phyloP scores from a whole-genome alignment of 2,329 filamentous ascomycete species.

The Trichophyton simii region DNA sequence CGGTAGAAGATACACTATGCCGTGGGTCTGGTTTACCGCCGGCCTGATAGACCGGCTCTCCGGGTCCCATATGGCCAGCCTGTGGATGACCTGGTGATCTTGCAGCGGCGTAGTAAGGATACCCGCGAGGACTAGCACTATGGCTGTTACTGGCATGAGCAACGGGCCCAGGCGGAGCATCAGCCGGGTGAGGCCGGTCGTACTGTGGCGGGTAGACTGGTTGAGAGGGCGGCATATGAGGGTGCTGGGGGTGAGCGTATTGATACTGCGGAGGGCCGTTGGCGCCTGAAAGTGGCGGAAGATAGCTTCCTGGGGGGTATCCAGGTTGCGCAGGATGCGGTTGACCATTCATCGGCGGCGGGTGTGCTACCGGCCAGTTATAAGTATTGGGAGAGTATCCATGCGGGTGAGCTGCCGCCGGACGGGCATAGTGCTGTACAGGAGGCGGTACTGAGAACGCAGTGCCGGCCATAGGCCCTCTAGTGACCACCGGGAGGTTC shows the following conservation, averaged over 20 bases:
- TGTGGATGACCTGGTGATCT: slow-evolving; percentile 10
- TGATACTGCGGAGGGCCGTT: slow-evolving; percentile 20
- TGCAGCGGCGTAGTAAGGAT: slow-evolving; percentile 20
- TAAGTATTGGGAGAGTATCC: slow-evolving; percentile 30
- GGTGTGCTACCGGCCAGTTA: slow-evolving; percentile 25
- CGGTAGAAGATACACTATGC: background rate
- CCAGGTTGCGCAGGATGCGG: slow-evolving; percentile 25
- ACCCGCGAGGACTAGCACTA: slow-evolving; percentile 13
- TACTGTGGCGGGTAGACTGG: slow-evolving; percentile 21
- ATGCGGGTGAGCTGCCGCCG: slow-evolving; percentile 28
- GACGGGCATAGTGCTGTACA: slow-evolving; percentile 43
- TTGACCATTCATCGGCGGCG: slow-evolving; percentile 34
- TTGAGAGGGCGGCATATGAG: slow-evolving; percentile 18
- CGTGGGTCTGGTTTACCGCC: slow-evolving; percentile 4
- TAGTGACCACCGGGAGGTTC: slow-evolving; percentile 66
- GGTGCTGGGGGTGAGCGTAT: slow-evolving; percentile 25
- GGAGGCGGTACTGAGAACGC: slow-evolving; percentile 40
- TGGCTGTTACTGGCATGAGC: slow-evolving; percentile 15
- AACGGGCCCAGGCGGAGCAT: slow-evolving; percentile 19
- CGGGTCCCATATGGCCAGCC: background rate
- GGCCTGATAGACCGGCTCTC: slow-evolving; percentile 1
- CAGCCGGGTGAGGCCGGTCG: slow-evolving; percentile 23
- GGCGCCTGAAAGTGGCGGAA: slow-evolving; percentile 23
- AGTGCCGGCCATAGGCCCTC: slow-evolving; percentile 53
- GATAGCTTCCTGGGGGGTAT: slow-evolving; percentile 24